Conservation (phyloP, 495 filamentous ascomycete genomes). For the Penicillium crystallinum region DNA sequence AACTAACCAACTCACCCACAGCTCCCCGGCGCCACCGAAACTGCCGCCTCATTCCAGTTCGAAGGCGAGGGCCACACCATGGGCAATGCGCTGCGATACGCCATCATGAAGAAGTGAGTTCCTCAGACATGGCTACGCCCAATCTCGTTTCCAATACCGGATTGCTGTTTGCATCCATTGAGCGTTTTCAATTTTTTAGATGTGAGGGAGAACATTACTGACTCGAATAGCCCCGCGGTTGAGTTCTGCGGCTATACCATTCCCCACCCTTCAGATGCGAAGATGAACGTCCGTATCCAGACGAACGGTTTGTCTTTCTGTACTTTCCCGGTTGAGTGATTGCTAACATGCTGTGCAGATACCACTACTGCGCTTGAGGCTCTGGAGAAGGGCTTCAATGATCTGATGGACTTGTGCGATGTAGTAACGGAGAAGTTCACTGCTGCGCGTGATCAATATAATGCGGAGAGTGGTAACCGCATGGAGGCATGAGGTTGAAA, state of each 20-base stretch:
- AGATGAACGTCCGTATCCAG: slow-evolving; percentile 97
- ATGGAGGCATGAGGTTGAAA: slow-evolving; percentile 31
- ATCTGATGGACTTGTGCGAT: slow-evolving; percentile 86
- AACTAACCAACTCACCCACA: not conserved
- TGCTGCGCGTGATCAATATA: slow-evolving; percentile 57
- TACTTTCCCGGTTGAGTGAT: not conserved
- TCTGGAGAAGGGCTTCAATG: slow-evolving; percentile 80
- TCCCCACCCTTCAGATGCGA: slow-evolving; percentile 88
- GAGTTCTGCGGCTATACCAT: slow-evolving; percentile 99
- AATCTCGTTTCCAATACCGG: not conserved
- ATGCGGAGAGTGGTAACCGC: slow-evolving; percentile 33
- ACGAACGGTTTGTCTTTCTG: slow-evolving; percentile 68
- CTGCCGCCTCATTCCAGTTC: slow-evolving; percentile 81
- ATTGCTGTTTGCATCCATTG: not conserved
- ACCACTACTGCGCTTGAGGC: slow-evolving; percentile 75
- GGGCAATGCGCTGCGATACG: slow-evolving; percentile 86
- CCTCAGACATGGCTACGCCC: not conserved
- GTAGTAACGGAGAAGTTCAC: slow-evolving; percentile 84
- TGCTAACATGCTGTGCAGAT: slow-evolving; percentile 45
- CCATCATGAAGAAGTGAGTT: slow-evolving; percentile 96
- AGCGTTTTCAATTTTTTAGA: not conserved
- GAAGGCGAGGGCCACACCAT: slow-evolving; percentile 89
- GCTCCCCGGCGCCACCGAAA: slow-evolving; percentile 67
- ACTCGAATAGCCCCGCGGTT: slow-evolving; percentile 66
- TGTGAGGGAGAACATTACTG: not conserved